These are phyloP conservation scores for Eryngium alpinum DNA, from an alignment of 140 eudicot genomes.

Conservation along the genomic window DNA sequence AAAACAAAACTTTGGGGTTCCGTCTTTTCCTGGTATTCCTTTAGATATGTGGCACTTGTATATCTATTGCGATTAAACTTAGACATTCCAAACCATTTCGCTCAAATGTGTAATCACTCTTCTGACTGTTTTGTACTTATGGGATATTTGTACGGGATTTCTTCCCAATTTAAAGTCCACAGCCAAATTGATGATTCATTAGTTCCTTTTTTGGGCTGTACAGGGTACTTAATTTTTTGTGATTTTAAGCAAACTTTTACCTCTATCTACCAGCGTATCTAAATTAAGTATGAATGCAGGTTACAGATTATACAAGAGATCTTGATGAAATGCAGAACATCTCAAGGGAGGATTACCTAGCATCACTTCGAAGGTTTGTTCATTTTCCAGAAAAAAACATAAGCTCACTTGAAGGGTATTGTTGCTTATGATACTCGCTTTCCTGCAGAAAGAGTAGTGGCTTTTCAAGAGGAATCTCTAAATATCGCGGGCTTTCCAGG, in stretches of 20 bases:
- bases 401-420: conserved; percentile 2
- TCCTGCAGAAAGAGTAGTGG: conserved; percentile 97
- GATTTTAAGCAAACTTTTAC: neutral
- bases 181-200: neutral
- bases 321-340: conserved; percentile 97
- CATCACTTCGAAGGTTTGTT: conserved; percentile 78
- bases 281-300: conserved; percentile 38
- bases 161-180: neutral
- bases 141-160: neutral
- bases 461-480: conserved; percentile 83
- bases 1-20: neutral
- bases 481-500: conserved; percentile 90
- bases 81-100: neutral
- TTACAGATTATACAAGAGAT: conserved; percentile 87
- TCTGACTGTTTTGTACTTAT: neutral
- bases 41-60: neutral
- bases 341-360: conserved; percentile 95
- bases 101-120: neutral
- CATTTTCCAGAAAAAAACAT: neutral
- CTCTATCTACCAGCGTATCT: conserved; percentile 17
- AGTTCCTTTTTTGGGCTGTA: neutral
- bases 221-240: neutral
- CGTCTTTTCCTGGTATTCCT: conserved; percentile 1
- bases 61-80: neutral
- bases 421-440: conserved; percentile 19